phyloP scores from a whole-genome alignment of 1,284 basidiomycete genomes.

The Cryptococcus jaspeensis region DNA sequence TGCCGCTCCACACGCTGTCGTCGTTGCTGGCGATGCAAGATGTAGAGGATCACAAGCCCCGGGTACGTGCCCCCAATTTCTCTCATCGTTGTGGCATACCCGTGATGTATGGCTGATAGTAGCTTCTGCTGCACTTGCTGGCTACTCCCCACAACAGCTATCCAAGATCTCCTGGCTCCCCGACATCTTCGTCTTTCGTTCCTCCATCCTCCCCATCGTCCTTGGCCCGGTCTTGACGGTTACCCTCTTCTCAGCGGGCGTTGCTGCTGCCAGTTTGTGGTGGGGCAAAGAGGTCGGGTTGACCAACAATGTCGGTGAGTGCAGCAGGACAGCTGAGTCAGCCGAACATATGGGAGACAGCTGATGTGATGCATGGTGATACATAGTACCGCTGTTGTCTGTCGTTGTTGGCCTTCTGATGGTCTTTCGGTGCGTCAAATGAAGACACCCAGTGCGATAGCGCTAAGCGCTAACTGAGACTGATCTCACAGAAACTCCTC shows the following conservation, averaged over 20 bases:
- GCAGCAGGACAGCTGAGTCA: not conserved
- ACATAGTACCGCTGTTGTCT: constrained; percentile 74
- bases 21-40: constrained; percentile 42
- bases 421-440: constrained; percentile 51
- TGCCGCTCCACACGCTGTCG: constrained; percentile 28
- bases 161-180: constrained; percentile 81
- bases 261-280: constrained; percentile 41
- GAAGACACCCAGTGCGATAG: not conserved
- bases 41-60: constrained; percentile 44
- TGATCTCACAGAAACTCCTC: constrained; percentile 63
- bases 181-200: constrained; percentile 71
- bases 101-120: not conserved
- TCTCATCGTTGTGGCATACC: not conserved
- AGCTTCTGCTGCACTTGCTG: not conserved
- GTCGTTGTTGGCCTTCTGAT: constrained; percentile 69
- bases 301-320: constrained; percentile 49
- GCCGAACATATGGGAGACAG: not conserved
- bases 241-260: constrained; percentile 64
- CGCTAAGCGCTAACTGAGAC: constrained; percentile 58
- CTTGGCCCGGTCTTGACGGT: constrained; percentile 71
- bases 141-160: constrained; percentile 18
- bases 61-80: constrained; percentile 23
- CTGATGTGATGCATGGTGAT: constrained; percentile 6
- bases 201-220: constrained; percentile 58
- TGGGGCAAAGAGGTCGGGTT: constrained; percentile 43